Evolutionary conservation across 768 basidiomycete genomes (phyloP).

Genomic region (Phaeotremella fagi): DNA sequence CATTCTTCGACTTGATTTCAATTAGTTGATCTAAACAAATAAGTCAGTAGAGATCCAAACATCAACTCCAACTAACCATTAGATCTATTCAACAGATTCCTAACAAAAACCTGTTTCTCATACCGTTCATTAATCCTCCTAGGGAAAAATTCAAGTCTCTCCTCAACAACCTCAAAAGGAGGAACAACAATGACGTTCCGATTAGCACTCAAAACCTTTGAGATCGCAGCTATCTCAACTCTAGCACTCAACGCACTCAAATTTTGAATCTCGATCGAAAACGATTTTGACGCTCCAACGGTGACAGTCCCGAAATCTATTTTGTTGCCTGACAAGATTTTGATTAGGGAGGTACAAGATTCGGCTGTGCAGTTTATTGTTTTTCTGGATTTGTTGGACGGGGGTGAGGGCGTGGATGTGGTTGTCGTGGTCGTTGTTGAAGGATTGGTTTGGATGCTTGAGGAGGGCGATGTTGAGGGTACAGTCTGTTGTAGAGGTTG

Average conservation of each 20-base stretch:
- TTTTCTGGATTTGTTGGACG: constrained; percentile 11
- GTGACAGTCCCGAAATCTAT: constrained; percentile 46
- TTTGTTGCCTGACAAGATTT: constrained; percentile 18
- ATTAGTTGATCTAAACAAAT: constrained; percentile 24
- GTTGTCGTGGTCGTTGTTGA: too few relatives aligned
- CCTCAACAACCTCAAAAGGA: constrained; percentile 33
- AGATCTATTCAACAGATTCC: constrained; percentile 40
- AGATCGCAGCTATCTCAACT: constrained; percentile 45
- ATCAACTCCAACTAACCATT: constrained; percentile 19
- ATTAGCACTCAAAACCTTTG: constrained; percentile 42
- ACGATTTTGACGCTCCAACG: constrained; percentile 35
- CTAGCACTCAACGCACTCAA: constrained; percentile 34
- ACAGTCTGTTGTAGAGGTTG: background rate
- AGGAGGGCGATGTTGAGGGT: constrained; percentile 5
- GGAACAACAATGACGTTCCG: constrained; percentile 44
- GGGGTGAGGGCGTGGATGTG: constrained; percentile 5
- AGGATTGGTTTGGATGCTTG: too few relatives aligned
- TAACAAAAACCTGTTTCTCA: constrained; percentile 44
- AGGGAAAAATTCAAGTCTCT: constrained; percentile 46
- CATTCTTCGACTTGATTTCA: constrained; percentile 39
- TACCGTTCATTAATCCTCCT: constrained; percentile 46
- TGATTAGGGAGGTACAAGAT: constrained; percentile 40
- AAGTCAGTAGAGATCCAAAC: constrained; percentile 2
- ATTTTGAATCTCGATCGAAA: constrained; percentile 34
- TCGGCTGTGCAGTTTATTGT: constrained; percentile 32